Evolutionary conservation across 2,329 filamentous ascomycete genomes (phyloP).

Genomic region (Zymoseptoria ardabiliae): DNA sequence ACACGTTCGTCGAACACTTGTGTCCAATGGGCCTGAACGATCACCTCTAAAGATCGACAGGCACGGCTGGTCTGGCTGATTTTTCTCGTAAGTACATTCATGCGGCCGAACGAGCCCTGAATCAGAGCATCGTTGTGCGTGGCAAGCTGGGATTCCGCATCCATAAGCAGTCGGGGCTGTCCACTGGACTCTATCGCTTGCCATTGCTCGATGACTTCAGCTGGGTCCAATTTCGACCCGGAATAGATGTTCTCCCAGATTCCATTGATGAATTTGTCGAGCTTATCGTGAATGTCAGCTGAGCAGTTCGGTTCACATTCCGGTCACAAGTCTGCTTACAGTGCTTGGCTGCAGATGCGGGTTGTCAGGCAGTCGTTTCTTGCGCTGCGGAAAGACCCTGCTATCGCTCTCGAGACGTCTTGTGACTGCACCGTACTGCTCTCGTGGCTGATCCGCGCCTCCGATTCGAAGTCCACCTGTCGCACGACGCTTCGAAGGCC

Average conservation of each 20-base stretch:
- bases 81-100: constrained; percentile 39
- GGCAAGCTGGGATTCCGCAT: constrained; percentile 16
- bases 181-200: constrained; percentile 26
- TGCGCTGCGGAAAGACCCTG: constrained; percentile 21
- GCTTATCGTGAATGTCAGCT: neutral
- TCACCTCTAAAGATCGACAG: constrained; percentile 51
- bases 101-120: constrained; percentile 32
- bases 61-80: constrained; percentile 46
- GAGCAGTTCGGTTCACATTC: constrained; percentile 33
- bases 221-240: constrained; percentile 36
- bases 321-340: constrained; percentile 42
- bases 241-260: constrained; percentile 46
- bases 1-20: constrained; percentile 49
- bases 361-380: constrained; percentile 28
- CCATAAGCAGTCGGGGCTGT: constrained; percentile 22
- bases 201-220: constrained; percentile 30
- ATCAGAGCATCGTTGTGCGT: constrained; percentile 14
- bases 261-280: constrained; percentile 42
- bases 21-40: constrained; percentile 52
- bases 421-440: constrained; percentile 3
- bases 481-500: constrained; percentile 37
- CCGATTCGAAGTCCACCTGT: constrained; percentile 28
- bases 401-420: constrained; percentile 18
- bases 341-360: constrained; percentile 41
- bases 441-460: constrained; percentile 2